These are phyloP conservation scores for Pestalotiopsis sp. DNA, from an alignment of 2,329 filamentous ascomycete species.

Conservation along the genomic window DNA sequence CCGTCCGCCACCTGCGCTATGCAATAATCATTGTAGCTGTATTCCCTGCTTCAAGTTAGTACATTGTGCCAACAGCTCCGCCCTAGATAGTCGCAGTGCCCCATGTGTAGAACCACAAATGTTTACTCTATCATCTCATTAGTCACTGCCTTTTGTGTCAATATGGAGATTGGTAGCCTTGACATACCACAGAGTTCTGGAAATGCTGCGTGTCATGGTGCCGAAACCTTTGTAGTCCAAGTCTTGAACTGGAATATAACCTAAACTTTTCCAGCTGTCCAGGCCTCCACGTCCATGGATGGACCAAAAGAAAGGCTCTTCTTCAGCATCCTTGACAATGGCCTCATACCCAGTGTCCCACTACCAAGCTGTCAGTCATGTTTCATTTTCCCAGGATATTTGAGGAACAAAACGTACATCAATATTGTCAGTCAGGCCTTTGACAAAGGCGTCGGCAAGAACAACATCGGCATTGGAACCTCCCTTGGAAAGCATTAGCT, in stretches of 20 bases:
- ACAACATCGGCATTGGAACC: constrained; percentile 75
- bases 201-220: constrained; percentile 70
- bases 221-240: constrained; percentile 69
- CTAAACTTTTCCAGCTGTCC: constrained; percentile 69
- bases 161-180: background rate
- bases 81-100: too few relatives aligned
- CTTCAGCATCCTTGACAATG: constrained; percentile 72
- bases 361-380: constrained; percentile 33
- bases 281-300: constrained; percentile 72
- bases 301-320: constrained; percentile 71
- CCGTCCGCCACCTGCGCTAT: constrained; percentile 64
- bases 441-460: constrained; percentile 68
- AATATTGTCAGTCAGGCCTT: constrained; percentile 63
- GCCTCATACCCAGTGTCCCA: constrained; percentile 73
- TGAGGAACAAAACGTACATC: constrained; percentile 34
- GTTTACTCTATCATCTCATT: background rate
- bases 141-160: background rate
- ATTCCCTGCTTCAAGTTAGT: constrained; percentile 48
- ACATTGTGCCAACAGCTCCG: background rate
- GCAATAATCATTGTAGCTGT: constrained; percentile 77
- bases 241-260: constrained; percentile 68
- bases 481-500: constrained; percentile 49
- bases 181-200: constrained; percentile 57
- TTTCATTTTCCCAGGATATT: background rate
- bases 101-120: too few relatives aligned